A percentile compares a stretch with the other conserved stretches of the same genome.
These are phyloP conservation scores for Yamadazyma aaseri DNA, from an alignment of 1,139 yeast genomes.

Conservation along the genomic window DNA sequence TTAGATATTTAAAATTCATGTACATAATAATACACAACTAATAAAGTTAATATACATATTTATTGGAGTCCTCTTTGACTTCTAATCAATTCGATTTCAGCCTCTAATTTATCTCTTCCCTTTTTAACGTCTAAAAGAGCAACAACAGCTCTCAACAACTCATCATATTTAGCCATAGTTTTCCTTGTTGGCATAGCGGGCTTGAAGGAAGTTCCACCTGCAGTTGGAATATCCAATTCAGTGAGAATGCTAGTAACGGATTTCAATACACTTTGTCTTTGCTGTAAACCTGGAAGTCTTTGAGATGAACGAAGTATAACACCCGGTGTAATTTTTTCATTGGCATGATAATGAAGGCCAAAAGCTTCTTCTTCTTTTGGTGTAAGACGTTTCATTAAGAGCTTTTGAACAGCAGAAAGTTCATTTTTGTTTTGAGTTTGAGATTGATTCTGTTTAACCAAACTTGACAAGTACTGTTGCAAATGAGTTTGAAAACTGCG, in stretches of 20 bases:
- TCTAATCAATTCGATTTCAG: constrained; percentile 67
- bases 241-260: constrained; percentile 72
- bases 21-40: constrained; percentile 2
- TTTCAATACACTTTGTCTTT: constrained; percentile 63
- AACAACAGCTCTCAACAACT: constrained; percentile 67
- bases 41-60: constrained; percentile 1
- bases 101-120: constrained; percentile 82
- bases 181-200: constrained; percentile 89
- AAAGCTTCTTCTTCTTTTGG: constrained; percentile 81
- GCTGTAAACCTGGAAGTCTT: constrained; percentile 45
- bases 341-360: constrained; percentile 77
- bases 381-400: constrained; percentile 57
- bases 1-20: constrained; percentile 1
- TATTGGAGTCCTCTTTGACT: constrained; percentile 37
- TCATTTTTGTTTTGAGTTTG: constrained; percentile 28
- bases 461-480: constrained; percentile 42
- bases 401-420: constrained; percentile 39
- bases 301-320: constrained; percentile 75
- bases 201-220: constrained; percentile 51
- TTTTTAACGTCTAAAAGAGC: constrained; percentile 80
- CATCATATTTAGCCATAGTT: constrained; percentile 79
- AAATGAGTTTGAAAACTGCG: constrained; percentile 52
- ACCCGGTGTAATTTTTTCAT: constrained; percentile 73
- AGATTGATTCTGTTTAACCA: constrained; percentile 36
- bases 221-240: constrained; percentile 74